Evolutionary conservation across 768 basidiomycete species (phyloP), one percentile per base, ranked within the genome.

Genomic region (Suillus plorans): DNA sequence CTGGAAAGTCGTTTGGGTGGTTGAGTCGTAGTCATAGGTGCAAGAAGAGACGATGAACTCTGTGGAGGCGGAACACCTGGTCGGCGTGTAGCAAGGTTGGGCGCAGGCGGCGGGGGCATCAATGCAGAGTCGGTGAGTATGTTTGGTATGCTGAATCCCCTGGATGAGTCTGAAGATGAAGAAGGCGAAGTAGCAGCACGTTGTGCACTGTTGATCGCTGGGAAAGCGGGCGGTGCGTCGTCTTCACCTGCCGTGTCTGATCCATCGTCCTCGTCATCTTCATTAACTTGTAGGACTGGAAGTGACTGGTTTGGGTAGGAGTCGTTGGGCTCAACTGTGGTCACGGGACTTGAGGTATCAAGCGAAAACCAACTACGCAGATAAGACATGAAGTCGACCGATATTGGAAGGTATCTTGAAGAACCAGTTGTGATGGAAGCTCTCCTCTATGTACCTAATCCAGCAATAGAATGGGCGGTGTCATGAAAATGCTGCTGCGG

Each of bases 141-240:
- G 14, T 22, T 60, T 13, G 75, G 73, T 31, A 75, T 63, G 5
- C 18, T 63, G 57, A 64, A 36, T 42, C 41, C 34, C 31, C 53
- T 36, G 28, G 1, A 64, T 28, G 50, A 10, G 36, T 63, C 20
- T 28, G 68, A 66, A 47, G 65, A 50, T 49, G 61, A 41, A 10
- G 67, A 58, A 18, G 64, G 53, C 8, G 68, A 74, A 13, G 78
- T 67, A 42, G 77, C 67, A 28, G 83, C 78, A 34, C 92, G 85
- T 70, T 94, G 92, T 5, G 88, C 89, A 66, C 92, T 93, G 71
- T 82, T 82, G 5, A 86, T 78, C 60, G 83, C 84, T 31, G 92
- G 92, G 73, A 94, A 94, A 1, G 87, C 85, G 13, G 92, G 92
- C 8, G 92, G 88, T 14, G 70, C 69, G 69, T 92, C 86, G 65